Base-by-base conservation (phyloP, 1,139 yeast species). In the Pichia sp. region DNA sequence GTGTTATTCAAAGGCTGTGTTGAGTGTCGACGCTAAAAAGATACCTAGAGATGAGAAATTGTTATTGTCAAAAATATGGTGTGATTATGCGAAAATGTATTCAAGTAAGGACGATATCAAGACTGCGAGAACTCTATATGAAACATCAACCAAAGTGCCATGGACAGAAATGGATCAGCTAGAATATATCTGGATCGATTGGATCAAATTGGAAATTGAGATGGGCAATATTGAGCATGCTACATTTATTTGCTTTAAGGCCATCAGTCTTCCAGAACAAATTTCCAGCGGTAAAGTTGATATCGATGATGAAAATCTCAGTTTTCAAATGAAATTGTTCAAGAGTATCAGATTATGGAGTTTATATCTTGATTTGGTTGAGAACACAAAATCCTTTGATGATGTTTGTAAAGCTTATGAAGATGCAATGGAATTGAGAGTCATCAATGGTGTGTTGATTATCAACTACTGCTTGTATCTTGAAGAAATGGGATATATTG, bases 341-440 rank as follows among this genome's bases (percentile, higher is more conserved):
- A 82, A 79, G 56, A 81, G 87, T 4, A 68, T 71, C 44, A 77
- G 76, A 49, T 65, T 89, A 4, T 90, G 96, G 96, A 68, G 78
- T 8, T 79, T 80, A 53, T 88, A 86, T 60, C 66, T 89, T 32
- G 96, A 89, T 58, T 64, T 88, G 24, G 72, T 85, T 19, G 95
- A 87, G 63, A 76, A 87, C 20, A 69, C 76, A 38, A 75, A 78
- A 6, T 77, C 79, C 33, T 48, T 73, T 9, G 69, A 63, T 2
- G 68, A 67, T 31, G 71, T 76, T 0, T 61, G 71, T 41, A 58
- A 61, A 2, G 79, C 82, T 1, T 89, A 88, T 61, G 83, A 85
- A 38, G 69, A 74, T 39, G 70, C 83, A 48, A 75, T 90, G 37
- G 75, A 71, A 24, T 61, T 84, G 43, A 85, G 82, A 58, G 73